Conservation (phyloP, 139 green algal genomes). For the Microglena sp. region DNA sequence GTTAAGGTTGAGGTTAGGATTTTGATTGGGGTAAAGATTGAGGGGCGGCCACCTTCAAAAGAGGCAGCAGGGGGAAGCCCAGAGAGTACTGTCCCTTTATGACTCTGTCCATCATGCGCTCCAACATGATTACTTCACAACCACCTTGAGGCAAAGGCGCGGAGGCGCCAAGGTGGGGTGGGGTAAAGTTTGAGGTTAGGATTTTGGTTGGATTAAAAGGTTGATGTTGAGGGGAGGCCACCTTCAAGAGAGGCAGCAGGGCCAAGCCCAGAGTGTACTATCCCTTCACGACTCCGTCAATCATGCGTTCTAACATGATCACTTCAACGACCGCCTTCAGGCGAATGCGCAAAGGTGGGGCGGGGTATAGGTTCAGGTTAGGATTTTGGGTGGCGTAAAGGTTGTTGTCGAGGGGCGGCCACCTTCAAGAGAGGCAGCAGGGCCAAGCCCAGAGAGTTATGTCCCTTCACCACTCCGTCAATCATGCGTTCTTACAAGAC, state of each 20-base stretch:
- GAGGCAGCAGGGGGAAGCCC: constrained; percentile 48
- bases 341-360: constrained; percentile 7
- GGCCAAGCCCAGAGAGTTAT: constrained; percentile 50
- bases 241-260: too few species aligned
- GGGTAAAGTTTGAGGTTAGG: too few species aligned
- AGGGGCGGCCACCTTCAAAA: constrained; percentile 36
- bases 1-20: too few species aligned
- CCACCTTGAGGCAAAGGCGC: constrained; percentile 30
- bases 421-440: constrained; percentile 44
- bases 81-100: constrained; percentile 36
- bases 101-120: constrained; percentile 40
- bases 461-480: constrained; percentile 29
- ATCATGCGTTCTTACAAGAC: constrained; percentile 47
- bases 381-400: too few species aligned
- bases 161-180: too few species aligned
- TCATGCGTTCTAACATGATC: constrained; percentile 45
- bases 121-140: constrained; percentile 52
- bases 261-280: constrained; percentile 19
- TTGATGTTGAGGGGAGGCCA: too few species aligned
- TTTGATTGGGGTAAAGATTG: too few species aligned
- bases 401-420: too few species aligned
- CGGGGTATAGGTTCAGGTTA: too few species aligned
- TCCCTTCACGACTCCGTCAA: constrained; percentile 29
- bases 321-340: constrained; percentile 50
- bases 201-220: too few species aligned